Conservation (phyloP, 352 stramenopile species). For the Phytophthora pistaciae region DNA sequence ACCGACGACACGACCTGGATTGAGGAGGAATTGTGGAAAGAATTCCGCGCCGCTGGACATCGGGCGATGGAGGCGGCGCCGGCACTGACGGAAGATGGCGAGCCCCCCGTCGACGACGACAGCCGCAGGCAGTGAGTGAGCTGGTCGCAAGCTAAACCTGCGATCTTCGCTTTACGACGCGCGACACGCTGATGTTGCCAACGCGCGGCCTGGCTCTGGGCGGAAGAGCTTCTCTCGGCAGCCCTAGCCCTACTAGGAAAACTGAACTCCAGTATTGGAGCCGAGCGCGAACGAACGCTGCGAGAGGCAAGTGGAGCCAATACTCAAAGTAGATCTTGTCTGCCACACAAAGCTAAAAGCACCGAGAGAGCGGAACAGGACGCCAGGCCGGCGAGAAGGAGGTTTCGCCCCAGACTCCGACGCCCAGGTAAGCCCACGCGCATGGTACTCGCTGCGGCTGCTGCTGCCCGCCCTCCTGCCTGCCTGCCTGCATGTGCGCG, state of each 20-base stretch:
- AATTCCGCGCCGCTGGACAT: neutral
- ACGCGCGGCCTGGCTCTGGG: conserved; percentile 20
- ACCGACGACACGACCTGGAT: conserved; percentile 15
- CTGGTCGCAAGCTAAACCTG: conserved; percentile 16
- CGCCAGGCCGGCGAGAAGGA: conserved; percentile 8
- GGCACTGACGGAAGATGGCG: neutral
- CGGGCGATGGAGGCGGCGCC: too few species aligned
- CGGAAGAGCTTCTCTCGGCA: conserved; percentile 19
- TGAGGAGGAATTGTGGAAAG: conserved; percentile 43
- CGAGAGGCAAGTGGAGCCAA: conserved; percentile 24
- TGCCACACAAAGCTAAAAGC: conserved; percentile 42
- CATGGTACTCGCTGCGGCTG: conserved; percentile 6
- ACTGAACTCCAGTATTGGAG: conserved; percentile 39
- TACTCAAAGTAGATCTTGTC: conserved; percentile 29
- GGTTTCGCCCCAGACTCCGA: conserved; percentile 21
- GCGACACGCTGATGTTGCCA: conserved; percentile 46
- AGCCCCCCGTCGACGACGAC: neutral
- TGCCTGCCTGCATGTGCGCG: neutral
- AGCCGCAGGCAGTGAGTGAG: neutral
- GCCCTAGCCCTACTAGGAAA: conserved; percentile 38
- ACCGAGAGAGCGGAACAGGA: conserved; percentile 40
- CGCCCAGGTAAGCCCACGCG: conserved; percentile 24
- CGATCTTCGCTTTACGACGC: conserved; percentile 37
- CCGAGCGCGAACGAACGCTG: conserved; percentile 23
- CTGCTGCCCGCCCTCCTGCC: neutral